Conservation (phyloP, 306 rosid genomes). For the Cucurbita maxima region DNA sequence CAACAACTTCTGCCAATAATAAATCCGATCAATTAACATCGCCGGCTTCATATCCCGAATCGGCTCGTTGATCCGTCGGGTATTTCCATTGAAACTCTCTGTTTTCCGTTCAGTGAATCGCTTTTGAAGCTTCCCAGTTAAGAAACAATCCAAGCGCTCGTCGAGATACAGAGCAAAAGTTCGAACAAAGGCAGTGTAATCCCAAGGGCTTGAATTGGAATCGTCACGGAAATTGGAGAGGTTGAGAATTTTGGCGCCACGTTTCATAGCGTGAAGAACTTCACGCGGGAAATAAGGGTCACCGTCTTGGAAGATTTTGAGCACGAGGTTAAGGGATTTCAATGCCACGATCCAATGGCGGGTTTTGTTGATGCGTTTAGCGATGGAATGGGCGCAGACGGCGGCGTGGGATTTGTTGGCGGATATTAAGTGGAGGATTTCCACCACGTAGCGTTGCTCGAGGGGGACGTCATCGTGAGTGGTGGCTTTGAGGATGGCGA, state of each 20-base stretch:
- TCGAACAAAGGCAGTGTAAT: conserved; percentile 53
- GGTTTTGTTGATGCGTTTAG: conserved; percentile 44
- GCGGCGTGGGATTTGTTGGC: conserved; percentile 40
- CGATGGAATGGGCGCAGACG: conserved; percentile 50
- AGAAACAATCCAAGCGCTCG: conserved; percentile 59
- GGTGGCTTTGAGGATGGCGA: conserved; percentile 56
- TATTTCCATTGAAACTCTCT: not conserved
- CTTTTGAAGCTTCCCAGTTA: conserved; percentile 67
- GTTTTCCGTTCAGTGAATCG: conserved; percentile 13
- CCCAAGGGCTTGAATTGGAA: conserved; percentile 68
- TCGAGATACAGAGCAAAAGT: conserved; percentile 66
- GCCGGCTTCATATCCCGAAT: conserved; percentile 55
- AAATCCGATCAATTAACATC: conserved; percentile 38
- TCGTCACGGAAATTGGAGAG: conserved; percentile 60
- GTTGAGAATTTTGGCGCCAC: conserved; percentile 60
- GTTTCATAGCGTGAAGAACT: conserved; percentile 59
- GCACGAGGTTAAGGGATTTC: conserved; percentile 62
- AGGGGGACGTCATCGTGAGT: conserved; percentile 54
- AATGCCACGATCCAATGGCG: conserved; percentile 67
- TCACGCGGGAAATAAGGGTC: conserved; percentile 66
- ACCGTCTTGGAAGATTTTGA: conserved; percentile 68
- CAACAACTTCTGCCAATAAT: conserved; percentile 52
- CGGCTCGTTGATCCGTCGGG: conserved; percentile 12
- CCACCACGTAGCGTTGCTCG: conserved; percentile 46
- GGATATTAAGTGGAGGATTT: conserved; percentile 40